Conservation (phyloP, 2,329 filamentous ascomycete species). For the Nectriaceae sp. region DNA sequence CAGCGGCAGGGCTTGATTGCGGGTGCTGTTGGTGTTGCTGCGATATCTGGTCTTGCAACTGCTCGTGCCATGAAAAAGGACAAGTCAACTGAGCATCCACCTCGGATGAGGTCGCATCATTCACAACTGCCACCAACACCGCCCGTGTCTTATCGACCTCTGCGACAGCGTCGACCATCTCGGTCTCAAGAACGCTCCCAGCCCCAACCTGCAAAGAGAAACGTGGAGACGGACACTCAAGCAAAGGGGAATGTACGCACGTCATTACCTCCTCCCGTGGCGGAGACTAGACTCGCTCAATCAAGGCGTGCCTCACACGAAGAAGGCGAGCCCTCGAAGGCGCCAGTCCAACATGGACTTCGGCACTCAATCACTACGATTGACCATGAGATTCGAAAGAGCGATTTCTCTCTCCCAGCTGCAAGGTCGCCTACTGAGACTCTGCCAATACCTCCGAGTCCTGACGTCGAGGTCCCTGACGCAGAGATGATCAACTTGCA, state of each 20-base stretch:
- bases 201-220: neutral
- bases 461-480: conserved; percentile 49
- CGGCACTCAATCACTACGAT: conserved; percentile 13
- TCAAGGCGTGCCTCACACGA: neutral
- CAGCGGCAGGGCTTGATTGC: neutral
- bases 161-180: neutral
- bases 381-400: conserved; percentile 14
- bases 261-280: neutral
- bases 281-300: neutral
- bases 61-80: conserved; percentile 12
- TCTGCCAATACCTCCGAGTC: conserved; percentile 41
- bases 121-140: neutral
- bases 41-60: neutral
- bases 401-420: conserved; percentile 17
- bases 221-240: neutral
- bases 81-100: conserved; percentile 6
- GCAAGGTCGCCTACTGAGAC: conserved; percentile 11
- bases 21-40: neutral
- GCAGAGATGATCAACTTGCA: conserved; percentile 39
- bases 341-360: conserved; percentile 11
- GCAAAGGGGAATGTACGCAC: neutral
- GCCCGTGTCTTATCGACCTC: neutral
- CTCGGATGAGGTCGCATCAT: conserved; percentile 16
- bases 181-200: neutral
- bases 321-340: conserved; percentile 7